phyloP scores from a whole-genome alignment of 768 basidiomycete genomes.

The Leucocoprinus leucothites region DNA sequence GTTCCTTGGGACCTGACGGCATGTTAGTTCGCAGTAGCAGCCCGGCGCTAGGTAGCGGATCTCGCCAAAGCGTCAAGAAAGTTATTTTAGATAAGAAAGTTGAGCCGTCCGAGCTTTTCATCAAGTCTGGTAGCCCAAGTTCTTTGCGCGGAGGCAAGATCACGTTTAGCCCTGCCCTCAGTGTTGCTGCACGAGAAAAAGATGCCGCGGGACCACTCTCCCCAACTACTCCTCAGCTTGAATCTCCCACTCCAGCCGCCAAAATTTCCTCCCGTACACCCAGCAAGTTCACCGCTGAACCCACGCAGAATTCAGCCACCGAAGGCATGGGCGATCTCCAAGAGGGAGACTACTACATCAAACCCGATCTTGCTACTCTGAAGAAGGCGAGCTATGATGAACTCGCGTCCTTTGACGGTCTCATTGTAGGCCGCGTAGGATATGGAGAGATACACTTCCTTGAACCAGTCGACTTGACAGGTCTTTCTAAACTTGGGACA shows the following conservation, averaged over 20 bases:
- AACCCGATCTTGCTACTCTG: slow-evolving; percentile 73
- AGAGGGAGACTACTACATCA: slow-evolving; percentile 91
- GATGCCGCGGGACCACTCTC: slow-evolving; percentile 44
- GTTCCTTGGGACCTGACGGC: slow-evolving; percentile 49
- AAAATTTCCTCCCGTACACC: slow-evolving; percentile 31
- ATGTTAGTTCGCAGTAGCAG: slow-evolving; percentile 59
- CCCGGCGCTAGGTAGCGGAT: slow-evolving; percentile 66
- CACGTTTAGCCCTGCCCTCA: slow-evolving; percentile 71
- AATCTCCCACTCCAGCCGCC: slow-evolving; percentile 14
- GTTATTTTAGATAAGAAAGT: slow-evolving; percentile 85
- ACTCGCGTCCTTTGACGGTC: slow-evolving; percentile 66
- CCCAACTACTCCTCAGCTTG: not conserved
- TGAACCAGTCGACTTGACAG: slow-evolving; percentile 84
- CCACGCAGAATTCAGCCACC: slow-evolving; percentile 17
- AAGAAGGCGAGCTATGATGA: slow-evolving; percentile 70
- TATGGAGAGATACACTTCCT: slow-evolving; percentile 86
- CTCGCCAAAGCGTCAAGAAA: slow-evolving; percentile 86
- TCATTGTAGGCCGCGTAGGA: slow-evolving; percentile 88
- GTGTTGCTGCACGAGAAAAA: slow-evolving; percentile 72
- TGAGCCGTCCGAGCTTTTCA: slow-evolving; percentile 68
- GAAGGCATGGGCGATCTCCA: slow-evolving; percentile 37
- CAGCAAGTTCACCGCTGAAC: slow-evolving; percentile 38
- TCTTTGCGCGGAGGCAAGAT: slow-evolving; percentile 48
- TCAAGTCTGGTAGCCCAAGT: slow-evolving; percentile 45
- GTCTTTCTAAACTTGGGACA: slow-evolving; percentile 71